These are phyloP conservation scores for Chlorella sp. DNA, from an alignment of 139 green algal genomes.

Conservation along the genomic window DNA sequence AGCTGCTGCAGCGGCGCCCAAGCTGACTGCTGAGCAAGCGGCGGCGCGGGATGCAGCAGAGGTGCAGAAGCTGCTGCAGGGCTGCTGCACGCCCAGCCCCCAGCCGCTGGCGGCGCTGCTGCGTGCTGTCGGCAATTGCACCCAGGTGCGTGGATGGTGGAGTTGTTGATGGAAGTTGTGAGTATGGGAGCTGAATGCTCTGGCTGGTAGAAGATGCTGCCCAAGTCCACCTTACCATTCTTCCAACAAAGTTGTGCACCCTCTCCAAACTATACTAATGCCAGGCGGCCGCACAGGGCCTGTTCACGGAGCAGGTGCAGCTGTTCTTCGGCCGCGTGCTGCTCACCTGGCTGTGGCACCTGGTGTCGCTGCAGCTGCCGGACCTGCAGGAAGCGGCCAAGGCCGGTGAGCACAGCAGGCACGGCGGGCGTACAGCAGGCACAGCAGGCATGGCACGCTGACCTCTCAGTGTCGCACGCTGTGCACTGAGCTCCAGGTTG, in stretches of 20 bases:
- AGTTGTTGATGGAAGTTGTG: no score
- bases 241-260: no score
- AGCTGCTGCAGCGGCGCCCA: not conserved
- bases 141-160: not conserved
- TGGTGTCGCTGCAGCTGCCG: not conserved
- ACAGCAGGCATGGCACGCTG: no score
- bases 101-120: slow-evolving; percentile 1
- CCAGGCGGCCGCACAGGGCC: no score
- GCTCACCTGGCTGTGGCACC: slow-evolving; percentile 12
- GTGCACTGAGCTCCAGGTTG: no score
- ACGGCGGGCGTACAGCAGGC: not conserved
- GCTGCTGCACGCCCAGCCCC: not conserved
- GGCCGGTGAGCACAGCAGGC: not conserved
- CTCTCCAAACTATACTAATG: not conserved
- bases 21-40: not conserved
- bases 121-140: not conserved
- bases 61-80: not conserved
- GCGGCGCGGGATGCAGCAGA: not conserved
- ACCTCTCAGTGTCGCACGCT: no score
- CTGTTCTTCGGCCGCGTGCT: not conserved
- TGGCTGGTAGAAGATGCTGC: no score
- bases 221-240: no score
- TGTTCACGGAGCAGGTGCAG: not conserved
- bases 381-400: no score
- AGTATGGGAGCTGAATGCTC: no score